Base-by-base conservation (phyloP, 192 early-diverging fungal genomes). In the Entomortierella lignicola region DNA sequence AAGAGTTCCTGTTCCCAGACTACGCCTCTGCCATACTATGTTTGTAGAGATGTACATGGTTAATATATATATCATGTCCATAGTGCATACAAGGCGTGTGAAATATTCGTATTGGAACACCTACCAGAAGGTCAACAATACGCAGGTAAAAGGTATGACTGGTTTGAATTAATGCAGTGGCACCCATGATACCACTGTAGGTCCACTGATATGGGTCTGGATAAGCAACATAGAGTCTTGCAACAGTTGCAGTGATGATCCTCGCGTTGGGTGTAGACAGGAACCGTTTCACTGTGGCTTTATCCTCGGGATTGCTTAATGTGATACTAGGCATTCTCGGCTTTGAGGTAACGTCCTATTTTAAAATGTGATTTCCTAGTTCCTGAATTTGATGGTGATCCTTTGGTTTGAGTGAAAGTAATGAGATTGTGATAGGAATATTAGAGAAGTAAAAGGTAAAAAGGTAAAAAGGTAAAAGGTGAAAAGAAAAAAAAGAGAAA, bases 1-100 rank as follows among this genome's bases (percentile, higher is more conserved):
- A 90, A 93, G 10, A 94, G 69, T 71, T 94, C 93, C 77, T 94
- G 93, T 67, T 94, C 93, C 93, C 93, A 94, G 25, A 92, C 64
- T 13, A 93, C 81, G 21, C 86, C 84, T 43, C 66, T 69, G 34
- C 88, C 75, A 51, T 83, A 75, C 83, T 84, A 54, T 59, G 3
- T 44, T 60, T 12, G 26, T 51, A 50, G 4, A 3, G 5, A 37
- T 4, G 34, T 7, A 10, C 34, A 37, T 4, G 34, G 34, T 37
- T 37, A 37, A 10, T 37, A 10, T 37, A 37, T 37, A 10, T n/a
- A n/a, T n/a, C n/a, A n/a, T n/a, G n/a, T 10, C 5, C 4, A 10
- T 37, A 37, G 34, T 7, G 34, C 10, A 37, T 10, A 10, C 34
- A 37, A 29, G 30, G 21, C 63, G 48, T 34, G 37, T 0, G 34